These are phyloP conservation scores for Zymoseptoria tritici DNA, from an alignment of 2,329 filamentous ascomycete species.

Conservation along the genomic window DNA sequence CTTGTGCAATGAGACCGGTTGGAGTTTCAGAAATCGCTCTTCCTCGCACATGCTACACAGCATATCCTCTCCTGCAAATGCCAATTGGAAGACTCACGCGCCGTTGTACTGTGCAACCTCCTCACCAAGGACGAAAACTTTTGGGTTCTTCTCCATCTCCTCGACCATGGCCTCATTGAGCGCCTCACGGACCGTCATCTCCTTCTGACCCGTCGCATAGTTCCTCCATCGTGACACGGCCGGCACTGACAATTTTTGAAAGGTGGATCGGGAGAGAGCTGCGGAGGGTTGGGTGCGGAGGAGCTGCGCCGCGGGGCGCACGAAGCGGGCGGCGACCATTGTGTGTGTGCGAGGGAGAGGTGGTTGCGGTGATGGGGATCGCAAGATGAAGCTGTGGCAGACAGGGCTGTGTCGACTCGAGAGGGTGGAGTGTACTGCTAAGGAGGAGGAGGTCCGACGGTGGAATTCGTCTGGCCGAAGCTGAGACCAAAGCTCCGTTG, in stretches of 20 bases:
- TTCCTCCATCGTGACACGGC: slow-evolving; percentile 42
- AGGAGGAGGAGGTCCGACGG: neutral
- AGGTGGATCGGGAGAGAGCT: slow-evolving; percentile 44
- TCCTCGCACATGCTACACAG: neutral
- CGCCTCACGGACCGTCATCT: slow-evolving; percentile 94
- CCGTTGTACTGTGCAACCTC: slow-evolving; percentile 99
- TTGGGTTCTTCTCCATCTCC: slow-evolving; percentile 88
- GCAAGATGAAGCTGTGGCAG: neutral
- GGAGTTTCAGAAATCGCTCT: neutral
- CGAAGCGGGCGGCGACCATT: slow-evolving; percentile 55
- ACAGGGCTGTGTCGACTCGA: neutral
- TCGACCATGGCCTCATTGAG: slow-evolving; percentile 96
- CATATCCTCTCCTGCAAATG: neutral
- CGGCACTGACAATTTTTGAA: slow-evolving; percentile 43
- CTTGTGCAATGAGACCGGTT: neutral
- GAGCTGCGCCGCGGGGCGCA: slow-evolving; percentile 58
- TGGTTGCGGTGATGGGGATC: neutral
- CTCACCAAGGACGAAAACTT: slow-evolving; percentile 94
- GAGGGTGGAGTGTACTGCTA: neutral
- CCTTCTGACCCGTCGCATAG: slow-evolving; percentile 66
- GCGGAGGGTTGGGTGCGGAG: slow-evolving; percentile 50
- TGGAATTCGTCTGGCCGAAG: neutral
- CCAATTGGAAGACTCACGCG: slow-evolving; percentile 50
- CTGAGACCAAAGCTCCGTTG: neutral
- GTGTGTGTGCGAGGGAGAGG: slow-evolving; percentile 4